These are phyloP conservation scores for Phanerochaete sordida DNA, from an alignment of 768 basidiomycete genomes.

Conservation along the genomic window DNA sequence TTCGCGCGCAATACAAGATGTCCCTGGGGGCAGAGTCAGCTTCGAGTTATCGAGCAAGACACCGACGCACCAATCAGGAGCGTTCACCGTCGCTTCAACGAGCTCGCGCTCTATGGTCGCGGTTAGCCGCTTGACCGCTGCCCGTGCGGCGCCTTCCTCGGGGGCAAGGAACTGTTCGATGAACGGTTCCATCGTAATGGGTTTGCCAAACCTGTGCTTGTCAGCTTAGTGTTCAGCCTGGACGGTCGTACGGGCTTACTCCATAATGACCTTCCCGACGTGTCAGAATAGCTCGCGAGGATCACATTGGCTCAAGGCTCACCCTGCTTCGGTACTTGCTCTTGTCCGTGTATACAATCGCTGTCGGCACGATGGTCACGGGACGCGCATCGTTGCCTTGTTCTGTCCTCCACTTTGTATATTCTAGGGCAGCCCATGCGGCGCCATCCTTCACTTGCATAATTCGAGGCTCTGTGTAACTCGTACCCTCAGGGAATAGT, in stretches of 20 bases:
- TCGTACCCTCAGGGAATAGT: conserved; percentile 91
- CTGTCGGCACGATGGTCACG: conserved; percentile 72
- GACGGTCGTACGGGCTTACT: conserved; percentile 40
- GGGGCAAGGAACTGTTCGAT: conserved; percentile 72
- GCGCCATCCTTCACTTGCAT: conserved; percentile 94
- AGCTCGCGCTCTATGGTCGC: conserved; percentile 68
- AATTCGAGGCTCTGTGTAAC: conserved; percentile 90
- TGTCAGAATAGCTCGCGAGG: background rate
- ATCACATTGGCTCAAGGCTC: conserved; percentile 29
- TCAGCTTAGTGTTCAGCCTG: conserved; percentile 3
- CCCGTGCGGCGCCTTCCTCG: conserved; percentile 63
- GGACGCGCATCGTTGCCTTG: conserved; percentile 38
- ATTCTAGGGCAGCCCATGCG: conserved; percentile 94
- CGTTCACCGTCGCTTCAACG: conserved; percentile 79
- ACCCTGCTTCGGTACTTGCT: conserved; percentile 91
- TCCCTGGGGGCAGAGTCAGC: conserved; percentile 57
- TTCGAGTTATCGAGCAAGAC: too few species aligned
- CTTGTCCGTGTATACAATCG: conserved; percentile 95
- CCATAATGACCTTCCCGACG: conserved; percentile 57
- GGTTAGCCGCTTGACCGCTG: conserved; percentile 86
- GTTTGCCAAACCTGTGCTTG: conserved; percentile 66
- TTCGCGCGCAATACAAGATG: conserved; percentile 83
- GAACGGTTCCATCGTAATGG: conserved; percentile 74
- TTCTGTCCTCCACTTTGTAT: conserved; percentile 71
- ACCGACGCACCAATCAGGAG: conserved; percentile 80